Evolutionary conservation across 768 basidiomycete species (phyloP).

Genomic region (Agaricus sinodeliciosus): DNA sequence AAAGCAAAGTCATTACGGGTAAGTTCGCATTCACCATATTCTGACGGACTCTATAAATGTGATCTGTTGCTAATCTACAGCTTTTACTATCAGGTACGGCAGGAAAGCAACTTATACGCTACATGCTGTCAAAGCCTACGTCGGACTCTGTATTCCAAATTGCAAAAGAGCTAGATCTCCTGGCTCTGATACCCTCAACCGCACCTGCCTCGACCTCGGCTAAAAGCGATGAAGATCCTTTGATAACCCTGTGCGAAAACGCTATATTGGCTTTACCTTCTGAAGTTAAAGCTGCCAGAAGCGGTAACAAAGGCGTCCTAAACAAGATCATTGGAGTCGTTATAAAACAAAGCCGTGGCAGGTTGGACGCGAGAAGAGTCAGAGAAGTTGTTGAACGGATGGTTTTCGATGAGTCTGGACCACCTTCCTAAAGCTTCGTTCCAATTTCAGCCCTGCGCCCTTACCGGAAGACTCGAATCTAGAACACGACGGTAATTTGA

Average conservation of each 20-base stretch:
- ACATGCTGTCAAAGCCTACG: constrained; percentile 50
- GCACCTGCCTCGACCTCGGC: constrained; percentile 12
- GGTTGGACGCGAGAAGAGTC: constrained; percentile 64
- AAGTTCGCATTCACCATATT: not conserved
- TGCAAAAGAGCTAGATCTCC: constrained; percentile 43
- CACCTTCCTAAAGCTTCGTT: not conserved
- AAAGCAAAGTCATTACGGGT: constrained; percentile 66
- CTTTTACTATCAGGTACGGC: constrained; percentile 49
- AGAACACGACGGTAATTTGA: too few relatives aligned
- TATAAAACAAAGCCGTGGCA: constrained; percentile 76
- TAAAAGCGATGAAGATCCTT: constrained; percentile 20
- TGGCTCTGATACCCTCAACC: constrained; percentile 26
- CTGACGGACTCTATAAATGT: not conserved
- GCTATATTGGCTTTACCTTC: constrained; percentile 61
- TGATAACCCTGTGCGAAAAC: constrained; percentile 51
- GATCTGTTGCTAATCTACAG: not conserved
- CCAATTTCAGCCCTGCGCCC: not conserved
- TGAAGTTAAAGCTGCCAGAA: constrained; percentile 57
- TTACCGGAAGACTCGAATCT: not conserved
- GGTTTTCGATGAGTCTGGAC: not conserved
- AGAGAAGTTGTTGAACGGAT: constrained; percentile 21
- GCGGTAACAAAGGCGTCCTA: constrained; percentile 70
- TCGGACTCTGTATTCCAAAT: constrained; percentile 30
- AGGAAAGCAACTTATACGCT: constrained; percentile 69
- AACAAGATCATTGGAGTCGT: constrained; percentile 81